These are phyloP conservation scores for Xylaria sp. DNA, from an alignment of 2,329 filamentous ascomycete species.

Conservation along the genomic window DNA sequence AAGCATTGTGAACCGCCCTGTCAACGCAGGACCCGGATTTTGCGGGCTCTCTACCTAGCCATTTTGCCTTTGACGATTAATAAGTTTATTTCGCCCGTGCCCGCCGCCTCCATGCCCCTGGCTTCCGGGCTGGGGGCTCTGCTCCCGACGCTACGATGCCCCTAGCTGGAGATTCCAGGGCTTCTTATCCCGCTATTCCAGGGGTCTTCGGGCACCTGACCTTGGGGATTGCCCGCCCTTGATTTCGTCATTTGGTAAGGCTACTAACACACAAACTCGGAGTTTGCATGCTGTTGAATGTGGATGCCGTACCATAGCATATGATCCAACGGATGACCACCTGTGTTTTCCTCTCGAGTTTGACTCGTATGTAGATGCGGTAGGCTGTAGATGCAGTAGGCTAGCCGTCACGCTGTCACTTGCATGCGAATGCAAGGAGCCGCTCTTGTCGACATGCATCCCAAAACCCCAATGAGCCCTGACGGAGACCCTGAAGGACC, in stretches of 20 bases:
- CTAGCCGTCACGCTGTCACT: too few relatives aligned
- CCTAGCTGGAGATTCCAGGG: too few relatives aligned
- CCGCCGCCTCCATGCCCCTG: too few relatives aligned
- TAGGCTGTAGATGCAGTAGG: too few relatives aligned
- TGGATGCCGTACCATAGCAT: neutral
- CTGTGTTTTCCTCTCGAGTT: too few relatives aligned
- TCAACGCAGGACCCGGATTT: slow-evolving; percentile 12
- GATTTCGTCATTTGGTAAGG: slow-evolving; percentile 16
- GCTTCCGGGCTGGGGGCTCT: neutral
- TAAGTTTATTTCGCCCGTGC: neutral
- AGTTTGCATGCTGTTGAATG: neutral
- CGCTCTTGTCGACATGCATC: neutral
- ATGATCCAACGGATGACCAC: too few relatives aligned
- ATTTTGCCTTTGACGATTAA: slow-evolving; percentile 1
- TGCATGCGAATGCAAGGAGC: neutral
- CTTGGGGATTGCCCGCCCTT: neutral
- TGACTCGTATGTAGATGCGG: too few relatives aligned
- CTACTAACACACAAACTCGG: neutral
- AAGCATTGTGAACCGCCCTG: slow-evolving; percentile 23
- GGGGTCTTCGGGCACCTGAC: too few relatives aligned
- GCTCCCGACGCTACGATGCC: neutral
- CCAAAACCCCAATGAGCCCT: neutral
- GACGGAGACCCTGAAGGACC: neutral
- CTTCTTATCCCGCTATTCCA: too few relatives aligned
- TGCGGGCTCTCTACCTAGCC: slow-evolving; percentile 12